Conservation (phyloP, 495 filamentous ascomycete genomes). For the Aspergillus avenaceus region DNA sequence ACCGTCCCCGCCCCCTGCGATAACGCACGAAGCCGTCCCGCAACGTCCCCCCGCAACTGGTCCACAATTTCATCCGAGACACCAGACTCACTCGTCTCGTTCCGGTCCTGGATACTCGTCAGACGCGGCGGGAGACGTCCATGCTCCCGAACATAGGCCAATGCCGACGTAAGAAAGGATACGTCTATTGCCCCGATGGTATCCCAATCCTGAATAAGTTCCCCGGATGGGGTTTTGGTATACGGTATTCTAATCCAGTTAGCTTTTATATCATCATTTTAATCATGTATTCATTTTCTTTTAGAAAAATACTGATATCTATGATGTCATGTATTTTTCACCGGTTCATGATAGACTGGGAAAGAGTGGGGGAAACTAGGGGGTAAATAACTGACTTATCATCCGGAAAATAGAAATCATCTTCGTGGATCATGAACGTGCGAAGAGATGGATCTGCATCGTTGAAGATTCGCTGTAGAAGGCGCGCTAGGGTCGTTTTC, state of each 20-base stretch:
- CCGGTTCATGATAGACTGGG: not conserved
- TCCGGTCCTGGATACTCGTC: conserved; percentile 73
- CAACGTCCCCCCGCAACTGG: conserved; percentile 14
- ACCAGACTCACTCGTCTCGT: conserved; percentile 53
- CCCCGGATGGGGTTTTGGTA: conserved; percentile 32
- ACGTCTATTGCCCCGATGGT: conserved; percentile 71
- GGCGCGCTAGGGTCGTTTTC: conserved; percentile 74
- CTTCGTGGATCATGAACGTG: conserved; percentile 81
- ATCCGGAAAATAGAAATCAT: conserved; percentile 87
- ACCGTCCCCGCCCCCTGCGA: not conserved
- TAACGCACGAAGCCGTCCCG: not conserved
- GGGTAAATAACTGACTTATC: conserved; percentile 44
- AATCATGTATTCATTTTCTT: no score
- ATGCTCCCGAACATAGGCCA: conserved; percentile 58
- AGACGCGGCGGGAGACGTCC: conserved; percentile 64
- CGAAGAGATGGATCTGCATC: conserved; percentile 16
- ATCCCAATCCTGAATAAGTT: conserved; percentile 79
- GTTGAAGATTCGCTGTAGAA: conserved; percentile 66
- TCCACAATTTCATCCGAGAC: conserved; percentile 23
- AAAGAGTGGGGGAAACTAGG: not conserved
- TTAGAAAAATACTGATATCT: no score
- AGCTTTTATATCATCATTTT: no score
- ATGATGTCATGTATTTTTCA: no score
- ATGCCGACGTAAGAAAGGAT: conserved; percentile 52
- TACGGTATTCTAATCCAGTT: conserved; percentile 45